Base-by-base conservation (phyloP, 768 basidiomycete genomes). In the Cystobasidium tubakii region DNA sequence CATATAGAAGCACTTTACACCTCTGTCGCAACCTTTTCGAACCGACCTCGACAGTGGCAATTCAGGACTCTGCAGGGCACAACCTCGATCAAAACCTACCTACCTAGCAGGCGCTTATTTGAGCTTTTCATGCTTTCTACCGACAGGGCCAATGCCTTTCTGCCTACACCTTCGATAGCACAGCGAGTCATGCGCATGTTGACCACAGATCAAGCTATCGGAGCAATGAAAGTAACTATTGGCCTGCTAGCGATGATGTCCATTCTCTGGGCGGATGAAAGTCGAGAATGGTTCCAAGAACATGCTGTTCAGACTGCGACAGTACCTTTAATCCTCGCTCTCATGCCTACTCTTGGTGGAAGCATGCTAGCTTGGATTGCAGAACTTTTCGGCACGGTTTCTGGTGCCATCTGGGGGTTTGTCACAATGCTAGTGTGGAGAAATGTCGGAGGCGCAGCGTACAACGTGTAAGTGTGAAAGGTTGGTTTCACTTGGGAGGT, bases 361-460 rank as follows among this genome's bases (percentile, higher is more conserved):
- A 54, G 53, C 21, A 54, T 54, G 21, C 53, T 54, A n/a, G 53
- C 53, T n/a, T 54, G 53, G 53, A 54, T 54, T n/a, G 53, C 53
- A 29, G 53, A 54, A 29, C 53, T 54, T 4, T 54, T 54, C n/a
- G 53, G 53, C 21, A 54, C 53, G 21, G 10, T 54, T n/a, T 54
- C 53, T 6, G 53, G 53, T 54, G 53, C 53, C 4, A 29, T 54
- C 27, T 54, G 53, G 53, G 53, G 53, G 27, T 54, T 54, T 54
- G 53, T 54, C n/a, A 54, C 53, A n/a, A 54, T 54, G 53, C 6
- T 54, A 4, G 53, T 54, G 53, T 54, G 53, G 53, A n/a, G 53
- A 10, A 54, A 54, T 54, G 53, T 54, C 53, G n/a, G 27, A n/a
- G 53, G 53, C 6, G 53, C 53, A 6, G 53, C 53, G 4, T 54